Conservation (phyloP, 2,329 filamentous ascomycete genomes). For the Atkinsonella hypoxylon region DNA sequence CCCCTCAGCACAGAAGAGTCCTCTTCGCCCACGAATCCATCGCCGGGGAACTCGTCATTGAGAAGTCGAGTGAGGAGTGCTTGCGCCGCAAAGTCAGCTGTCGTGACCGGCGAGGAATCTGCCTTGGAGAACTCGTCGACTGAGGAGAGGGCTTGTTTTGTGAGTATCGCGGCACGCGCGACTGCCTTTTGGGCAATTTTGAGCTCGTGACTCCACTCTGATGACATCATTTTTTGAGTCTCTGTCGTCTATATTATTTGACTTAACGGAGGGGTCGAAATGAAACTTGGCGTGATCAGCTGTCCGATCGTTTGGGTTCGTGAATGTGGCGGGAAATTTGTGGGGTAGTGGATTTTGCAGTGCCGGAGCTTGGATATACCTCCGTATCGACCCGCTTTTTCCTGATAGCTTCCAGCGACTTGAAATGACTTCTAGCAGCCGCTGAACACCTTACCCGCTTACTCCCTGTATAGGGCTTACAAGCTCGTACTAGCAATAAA, state of each 20-base stretch:
- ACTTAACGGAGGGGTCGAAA: no score
- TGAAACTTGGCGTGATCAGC: no score
- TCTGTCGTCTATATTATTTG: neutral
- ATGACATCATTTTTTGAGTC: neutral
- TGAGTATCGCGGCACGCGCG: slow-evolving; percentile 43
- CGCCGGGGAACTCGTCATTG: slow-evolving; percentile 38
- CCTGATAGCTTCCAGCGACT: no score
- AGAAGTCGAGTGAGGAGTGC: slow-evolving; percentile 47
- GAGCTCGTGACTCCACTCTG: slow-evolving; percentile 17
- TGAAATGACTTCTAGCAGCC: no score
- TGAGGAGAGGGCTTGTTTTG: slow-evolving; percentile 32
- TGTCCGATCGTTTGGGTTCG: no score
- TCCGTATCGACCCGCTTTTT: no score
- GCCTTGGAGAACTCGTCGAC: slow-evolving; percentile 42
- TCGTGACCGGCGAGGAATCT: slow-evolving; percentile 48
- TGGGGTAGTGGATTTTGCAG: no score
- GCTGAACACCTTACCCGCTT: no score
- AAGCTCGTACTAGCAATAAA: no score
- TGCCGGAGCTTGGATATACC: no score
- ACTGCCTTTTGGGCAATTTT: slow-evolving; percentile 32
- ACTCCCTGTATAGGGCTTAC: no score
- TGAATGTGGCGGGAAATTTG: no score
- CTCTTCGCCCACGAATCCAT: slow-evolving; percentile 51
- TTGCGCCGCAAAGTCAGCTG: slow-evolving; percentile 52
- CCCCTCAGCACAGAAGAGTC: slow-evolving; percentile 38